Base-by-base conservation (phyloP, 2,329 filamentous ascomycete genomes). In the Pseudofabraea citricarpa region DNA sequence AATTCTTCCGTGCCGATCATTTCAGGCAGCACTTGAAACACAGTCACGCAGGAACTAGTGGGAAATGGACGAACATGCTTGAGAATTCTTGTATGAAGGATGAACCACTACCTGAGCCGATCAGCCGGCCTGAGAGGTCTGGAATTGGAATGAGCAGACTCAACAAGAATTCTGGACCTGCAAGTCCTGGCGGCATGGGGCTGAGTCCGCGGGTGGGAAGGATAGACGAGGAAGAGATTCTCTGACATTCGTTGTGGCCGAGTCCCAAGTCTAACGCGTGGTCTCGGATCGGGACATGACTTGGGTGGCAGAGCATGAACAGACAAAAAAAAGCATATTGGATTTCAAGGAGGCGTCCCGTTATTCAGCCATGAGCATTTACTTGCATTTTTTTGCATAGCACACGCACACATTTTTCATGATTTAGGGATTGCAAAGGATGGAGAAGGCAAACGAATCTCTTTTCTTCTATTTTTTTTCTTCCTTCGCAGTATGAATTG, bases 1-100 rank as follows among this genome's bases (percentile, higher is more conserved):
- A 97, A 64, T 98, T 98, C 65, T 98, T 87, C 70, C 81, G 93
- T 27, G 93, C 93, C 24, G 93, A 98, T 64, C 93, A 98, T 64
- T 98, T 98, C 73, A 83, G 93, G 47, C 93, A 98, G 66, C 93
- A 98, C 67, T 73, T 98, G 46, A 98, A 97, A 72, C 93, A 98
- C 64, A 96, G 90, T 63, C 93, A 97, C 67, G 88, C 87, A 27
- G 93, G 93, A 26, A 91, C 89, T 1, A 96, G 90, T 65, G 93
- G 93, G 23, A 97, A 97, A 66, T 98, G 93, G 93, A 98, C 93
- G 10, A 97, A 97, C 65, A 90, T 95, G 76, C 74, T 98, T 24
- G 93, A 98, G 64, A 94, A 89, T 61, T 89, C 90, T 5, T 98
- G 93, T 68, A 95, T 97, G 88, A 82, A 90, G 64, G 90, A 85